Evolutionary conservation across 768 basidiomycete genomes (phyloP).

Genomic region (Coprinopsis marcescibilis): DNA sequence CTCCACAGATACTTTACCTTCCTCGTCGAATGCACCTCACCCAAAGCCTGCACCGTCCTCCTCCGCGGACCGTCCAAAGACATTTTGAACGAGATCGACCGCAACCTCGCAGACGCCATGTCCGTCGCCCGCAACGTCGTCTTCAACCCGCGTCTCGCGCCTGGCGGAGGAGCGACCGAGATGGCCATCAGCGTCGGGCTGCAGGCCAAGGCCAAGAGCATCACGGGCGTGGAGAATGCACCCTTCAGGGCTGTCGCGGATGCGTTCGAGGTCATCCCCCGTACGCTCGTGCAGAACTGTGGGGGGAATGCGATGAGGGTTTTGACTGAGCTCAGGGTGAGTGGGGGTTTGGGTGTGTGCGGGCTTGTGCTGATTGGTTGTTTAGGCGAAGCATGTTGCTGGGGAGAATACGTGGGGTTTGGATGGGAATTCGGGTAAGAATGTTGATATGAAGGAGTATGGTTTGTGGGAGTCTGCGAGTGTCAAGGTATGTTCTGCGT

Average conservation of each 20-base stretch:
- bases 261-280: constrained; percentile 95
- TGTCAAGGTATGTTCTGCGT: constrained; percentile 62
- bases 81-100: constrained; percentile 95
- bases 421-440: constrained; percentile 92
- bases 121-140: constrained; percentile 94
- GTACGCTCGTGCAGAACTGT: constrained; percentile 91
- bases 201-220: constrained; percentile 68
- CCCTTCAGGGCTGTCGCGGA: constrained; percentile 91
- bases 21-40: constrained; percentile 82
- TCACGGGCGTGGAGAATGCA: constrained; percentile 87
- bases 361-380: not conserved
- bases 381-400: constrained; percentile 93
- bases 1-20: constrained; percentile 85
- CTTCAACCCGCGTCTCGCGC: constrained; percentile 91
- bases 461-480: constrained; percentile 94
- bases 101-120: constrained; percentile 97
- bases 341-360: constrained; percentile 22
- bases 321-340: constrained; percentile 86
- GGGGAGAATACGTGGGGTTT: constrained; percentile 92
- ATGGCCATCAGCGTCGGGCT: constrained; percentile 94
- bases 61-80: constrained; percentile 98
- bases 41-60: constrained; percentile 97
- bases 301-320: constrained; percentile 94
- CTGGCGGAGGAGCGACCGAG: constrained; percentile 96
- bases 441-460: constrained; percentile 92